These are phyloP conservation scores for Polyrhizophydium stewartii DNA, from an alignment of 371 early-diverging fungal genomes.

Conservation along the genomic window DNA sequence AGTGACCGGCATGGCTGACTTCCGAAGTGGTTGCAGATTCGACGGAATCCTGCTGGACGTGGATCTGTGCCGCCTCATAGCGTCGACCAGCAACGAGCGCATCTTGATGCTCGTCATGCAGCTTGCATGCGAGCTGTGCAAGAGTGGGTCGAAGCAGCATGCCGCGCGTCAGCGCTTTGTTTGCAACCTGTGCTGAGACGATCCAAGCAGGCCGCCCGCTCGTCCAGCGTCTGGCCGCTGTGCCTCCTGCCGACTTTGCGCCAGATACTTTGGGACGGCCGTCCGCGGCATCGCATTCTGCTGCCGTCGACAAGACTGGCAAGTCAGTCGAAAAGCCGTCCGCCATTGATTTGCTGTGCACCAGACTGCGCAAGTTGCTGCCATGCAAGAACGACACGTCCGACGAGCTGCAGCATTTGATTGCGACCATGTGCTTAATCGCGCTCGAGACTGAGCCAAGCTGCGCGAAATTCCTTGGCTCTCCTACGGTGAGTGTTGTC, in stretches of 20 bases:
- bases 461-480: too few relatives aligned
- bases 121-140: neutral
- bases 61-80: too few relatives aligned
- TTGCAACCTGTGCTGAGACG: neutral
- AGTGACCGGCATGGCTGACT: too few relatives aligned
- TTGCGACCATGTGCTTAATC: too few relatives aligned
- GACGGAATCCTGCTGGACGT: too few relatives aligned
- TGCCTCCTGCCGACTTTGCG: neutral
- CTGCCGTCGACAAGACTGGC: neutral
- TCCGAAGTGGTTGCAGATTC: too few relatives aligned
- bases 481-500: too few relatives aligned
- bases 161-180: neutral
- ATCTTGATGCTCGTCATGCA: neutral
- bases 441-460: too few relatives aligned
- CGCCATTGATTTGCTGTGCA: too few relatives aligned
- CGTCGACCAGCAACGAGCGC: neutral
- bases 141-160: neutral
- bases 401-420: too few relatives aligned
- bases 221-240: neutral
- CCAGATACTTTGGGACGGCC: neutral
- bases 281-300: neutral
- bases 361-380: too few relatives aligned
- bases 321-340: neutral
- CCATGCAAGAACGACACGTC: too few relatives aligned
- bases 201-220: neutral